Percentiles rank a stretch among this genome's conserved stretches.
Evolutionary conservation across 106 monocot species (phyloP).

Genomic region (Apostasia shenzhenica): DNA sequence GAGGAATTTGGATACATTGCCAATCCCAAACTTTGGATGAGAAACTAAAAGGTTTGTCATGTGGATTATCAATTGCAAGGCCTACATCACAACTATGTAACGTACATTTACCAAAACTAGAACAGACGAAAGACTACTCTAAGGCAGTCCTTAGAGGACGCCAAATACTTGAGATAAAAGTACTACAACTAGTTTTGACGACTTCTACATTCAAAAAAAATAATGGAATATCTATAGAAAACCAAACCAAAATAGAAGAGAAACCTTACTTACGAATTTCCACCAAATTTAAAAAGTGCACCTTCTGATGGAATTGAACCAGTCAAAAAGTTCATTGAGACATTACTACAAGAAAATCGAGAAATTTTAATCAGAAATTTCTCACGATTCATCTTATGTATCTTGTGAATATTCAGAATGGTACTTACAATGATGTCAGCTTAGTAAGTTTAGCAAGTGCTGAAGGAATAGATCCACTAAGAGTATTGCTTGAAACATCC

Average conservation of each 20-base stretch:
- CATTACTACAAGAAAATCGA: slow-evolving; percentile 47
- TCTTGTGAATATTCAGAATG: slow-evolving; percentile 4
- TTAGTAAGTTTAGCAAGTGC: slow-evolving; percentile 71
- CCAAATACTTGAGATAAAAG: no score
- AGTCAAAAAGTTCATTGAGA: slow-evolving; percentile 76
- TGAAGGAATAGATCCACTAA: slow-evolving; percentile 80
- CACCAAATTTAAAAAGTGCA: slow-evolving; percentile 44
- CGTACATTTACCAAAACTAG: no score
- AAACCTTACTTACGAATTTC: slow-evolving; percentile 63
- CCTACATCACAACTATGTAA: no score
- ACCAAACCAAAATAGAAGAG: not conserved
- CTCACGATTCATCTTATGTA: not conserved
- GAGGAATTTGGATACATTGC: no score
- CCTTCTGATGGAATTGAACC: slow-evolving; percentile 75
- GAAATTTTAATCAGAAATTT: slow-evolving; percentile 1
- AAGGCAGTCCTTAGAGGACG: no score
- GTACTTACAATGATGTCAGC: slow-evolving; percentile 76
- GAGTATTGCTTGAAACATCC: slow-evolving; percentile 88
- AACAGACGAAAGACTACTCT: no score
- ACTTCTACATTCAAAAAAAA: not conserved
- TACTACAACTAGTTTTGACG: no score
- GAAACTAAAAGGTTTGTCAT: no score
- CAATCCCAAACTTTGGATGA: no score
- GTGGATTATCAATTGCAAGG: no score
- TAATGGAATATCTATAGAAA: not conserved